These are phyloP conservation scores for Breynia disticha DNA, from an alignment of 441 rosid genomes.

Conservation along the genomic window DNA sequence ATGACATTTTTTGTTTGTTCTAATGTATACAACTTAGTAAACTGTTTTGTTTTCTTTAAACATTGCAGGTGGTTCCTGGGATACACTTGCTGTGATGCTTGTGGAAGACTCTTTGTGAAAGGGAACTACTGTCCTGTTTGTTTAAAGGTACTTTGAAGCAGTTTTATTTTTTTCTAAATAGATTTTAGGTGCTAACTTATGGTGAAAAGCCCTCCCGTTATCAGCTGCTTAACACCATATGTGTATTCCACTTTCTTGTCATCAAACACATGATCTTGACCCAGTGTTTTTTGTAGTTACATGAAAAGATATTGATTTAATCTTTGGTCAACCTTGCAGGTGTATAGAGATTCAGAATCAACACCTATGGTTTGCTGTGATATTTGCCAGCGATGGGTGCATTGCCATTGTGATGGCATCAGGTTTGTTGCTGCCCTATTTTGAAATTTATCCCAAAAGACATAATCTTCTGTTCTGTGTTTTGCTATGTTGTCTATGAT, in stretches of 20 bases:
- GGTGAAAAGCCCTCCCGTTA: too few relatives aligned
- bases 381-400: conserved; percentile 98
- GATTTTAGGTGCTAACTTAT: background rate
- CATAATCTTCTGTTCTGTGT: too few relatives aligned
- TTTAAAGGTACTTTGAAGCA: conserved; percentile 69
- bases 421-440: conserved; percentile 40
- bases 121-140: conserved; percentile 98
- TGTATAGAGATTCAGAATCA: conserved; percentile 93
- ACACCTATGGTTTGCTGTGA: conserved; percentile 99
- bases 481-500: too few relatives aligned
- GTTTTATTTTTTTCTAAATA: background rate
- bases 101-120: conserved; percentile 97
- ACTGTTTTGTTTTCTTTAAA: conserved; percentile 9
- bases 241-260: too few relatives aligned
- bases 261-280: too few relatives aligned
- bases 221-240: too few relatives aligned
- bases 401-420: conserved; percentile 92
- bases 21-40: background rate
- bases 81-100: conserved; percentile 97
- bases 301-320: background rate
- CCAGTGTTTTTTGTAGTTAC: background rate
- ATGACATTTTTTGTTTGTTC: too few relatives aligned
- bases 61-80: conserved; percentile 91
- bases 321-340: conserved; percentile 33
- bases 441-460: background rate